phyloP scores from a whole-genome alignment of 257 asterid species.

The Solanum chmielewskii region DNA sequence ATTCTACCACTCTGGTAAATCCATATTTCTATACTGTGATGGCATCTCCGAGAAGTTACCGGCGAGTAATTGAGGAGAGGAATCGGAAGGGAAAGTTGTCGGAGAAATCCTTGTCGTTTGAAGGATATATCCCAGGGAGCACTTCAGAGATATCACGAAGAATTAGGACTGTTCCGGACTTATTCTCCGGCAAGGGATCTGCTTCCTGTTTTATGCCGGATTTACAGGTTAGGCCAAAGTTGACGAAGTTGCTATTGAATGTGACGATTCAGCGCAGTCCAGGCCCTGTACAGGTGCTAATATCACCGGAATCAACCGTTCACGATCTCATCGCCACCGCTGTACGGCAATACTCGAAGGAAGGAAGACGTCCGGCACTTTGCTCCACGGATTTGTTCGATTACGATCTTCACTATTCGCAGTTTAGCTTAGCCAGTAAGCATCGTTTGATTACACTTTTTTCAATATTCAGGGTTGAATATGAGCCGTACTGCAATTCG shows the following conservation, averaged over 20 bases:
- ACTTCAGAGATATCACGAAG: slow-evolving; percentile 19
- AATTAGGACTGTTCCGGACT: slow-evolving; percentile 66
- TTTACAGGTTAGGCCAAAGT: slow-evolving; percentile 19
- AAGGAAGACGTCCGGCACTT: slow-evolving; percentile 51
- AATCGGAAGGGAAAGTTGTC: slow-evolving; percentile 34
- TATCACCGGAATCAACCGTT: slow-evolving; percentile 67
- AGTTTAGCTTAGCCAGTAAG: slow-evolving; percentile 88
- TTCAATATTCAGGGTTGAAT: not conserved
- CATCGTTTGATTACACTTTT: not conserved
- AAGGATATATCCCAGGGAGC: slow-evolving; percentile 13
- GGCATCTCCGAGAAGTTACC: slow-evolving; percentile 58
- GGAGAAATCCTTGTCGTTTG: slow-evolving; percentile 52
- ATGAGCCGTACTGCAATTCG: not conserved
- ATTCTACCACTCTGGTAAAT: not conserved
- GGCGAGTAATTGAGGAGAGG: slow-evolving; percentile 39
- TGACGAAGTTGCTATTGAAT: slow-evolving; percentile 67
- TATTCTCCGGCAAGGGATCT: slow-evolving; percentile 18
- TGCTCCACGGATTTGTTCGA: slow-evolving; percentile 22
- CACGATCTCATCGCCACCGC: slow-evolving; percentile 60
- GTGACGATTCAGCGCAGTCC: slow-evolving; percentile 76
- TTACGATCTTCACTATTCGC: slow-evolving; percentile 84
- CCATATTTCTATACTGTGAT: slow-evolving; percentile 10
- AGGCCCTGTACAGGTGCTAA: slow-evolving; percentile 63
- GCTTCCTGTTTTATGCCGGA: not conserved
- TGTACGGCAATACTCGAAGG: slow-evolving; percentile 58